These are phyloP conservation scores for Cutaneotrichosporon sp. DNA, from an alignment of 1,284 basidiomycete species.

Conservation along the genomic window DNA sequence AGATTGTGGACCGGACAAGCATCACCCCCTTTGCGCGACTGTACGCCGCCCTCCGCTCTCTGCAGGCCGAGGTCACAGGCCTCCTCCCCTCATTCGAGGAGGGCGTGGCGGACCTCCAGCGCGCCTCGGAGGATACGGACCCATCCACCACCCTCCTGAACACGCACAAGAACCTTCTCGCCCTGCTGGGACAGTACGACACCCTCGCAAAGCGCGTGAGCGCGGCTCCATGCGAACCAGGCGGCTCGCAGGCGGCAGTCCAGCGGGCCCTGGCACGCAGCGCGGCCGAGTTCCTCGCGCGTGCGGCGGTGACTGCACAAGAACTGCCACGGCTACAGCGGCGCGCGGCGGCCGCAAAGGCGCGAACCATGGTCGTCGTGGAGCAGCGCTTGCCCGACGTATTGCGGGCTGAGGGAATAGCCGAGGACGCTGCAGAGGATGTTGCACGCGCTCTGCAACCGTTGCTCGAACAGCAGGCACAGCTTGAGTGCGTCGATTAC, in stretches of 20 bases:
- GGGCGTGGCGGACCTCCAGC: conserved; percentile 60
- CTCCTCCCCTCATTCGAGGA: conserved; percentile 71
- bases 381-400: conserved; percentile 37
- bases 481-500: conserved; percentile 62
- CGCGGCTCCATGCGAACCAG: conserved; percentile 63
- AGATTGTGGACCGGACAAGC: conserved; percentile 65
- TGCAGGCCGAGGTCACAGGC: conserved; percentile 75
- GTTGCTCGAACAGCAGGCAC: conserved; percentile 82
- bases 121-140: conserved; percentile 8
- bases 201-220: conserved; percentile 79
- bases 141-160: conserved; percentile 59
- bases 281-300: conserved; percentile 78
- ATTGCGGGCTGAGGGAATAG: conserved; percentile 27
- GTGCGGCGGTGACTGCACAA: conserved; percentile 58
- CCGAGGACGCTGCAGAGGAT: conserved; percentile 56
- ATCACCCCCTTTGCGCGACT: conserved; percentile 67
- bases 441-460: conserved; percentile 74
- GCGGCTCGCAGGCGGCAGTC: conserved; percentile 75
- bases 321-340: conserved; percentile 64
- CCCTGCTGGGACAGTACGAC: conserved; percentile 84
- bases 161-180: conserved; percentile 73
- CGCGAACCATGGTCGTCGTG: conserved; percentile 32
- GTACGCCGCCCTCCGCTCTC: conserved; percentile 68
- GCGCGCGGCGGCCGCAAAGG: conserved; percentile 32
- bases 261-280: conserved; percentile 76